Evolutionary conservation across 495 filamentous ascomycete genomes (phyloP).

Genomic region (Poronia punctata): DNA sequence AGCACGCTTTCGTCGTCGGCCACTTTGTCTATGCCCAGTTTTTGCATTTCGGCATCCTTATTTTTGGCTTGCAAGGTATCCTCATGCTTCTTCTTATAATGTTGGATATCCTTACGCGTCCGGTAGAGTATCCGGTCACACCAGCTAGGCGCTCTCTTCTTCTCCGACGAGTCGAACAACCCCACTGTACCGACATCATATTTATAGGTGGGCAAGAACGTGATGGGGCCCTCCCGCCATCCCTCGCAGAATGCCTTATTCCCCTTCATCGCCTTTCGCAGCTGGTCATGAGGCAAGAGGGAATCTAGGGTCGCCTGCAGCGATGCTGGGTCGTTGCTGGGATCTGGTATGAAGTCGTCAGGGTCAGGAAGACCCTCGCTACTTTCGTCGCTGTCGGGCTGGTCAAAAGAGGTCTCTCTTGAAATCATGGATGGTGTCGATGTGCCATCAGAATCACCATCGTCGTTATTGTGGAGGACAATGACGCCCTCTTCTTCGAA

Average conservation of each 20-base stretch:
- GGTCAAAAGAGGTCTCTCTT: conserved; percentile 22
- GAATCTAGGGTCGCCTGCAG: conserved; percentile 81
- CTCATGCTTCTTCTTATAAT: conserved; percentile 59
- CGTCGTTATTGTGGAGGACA: conserved; percentile 29
- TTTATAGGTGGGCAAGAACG: conserved; percentile 89
- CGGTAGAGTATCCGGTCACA: conserved; percentile 94
- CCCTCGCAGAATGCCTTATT: conserved; percentile 80
- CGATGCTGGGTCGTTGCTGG: conserved; percentile 45
- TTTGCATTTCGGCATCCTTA: conserved; percentile 78
- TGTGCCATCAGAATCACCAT: conserved; percentile 27
- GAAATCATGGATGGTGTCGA: conserved; percentile 25
- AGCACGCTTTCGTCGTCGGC: conserved; percentile 75
- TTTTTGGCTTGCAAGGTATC: conserved; percentile 62
- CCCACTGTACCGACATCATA: conserved; percentile 94
- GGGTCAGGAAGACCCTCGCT: conserved; percentile 40
- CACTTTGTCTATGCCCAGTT: conserved; percentile 65
- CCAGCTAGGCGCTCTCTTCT: conserved; percentile 88
- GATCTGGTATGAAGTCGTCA: conserved; percentile 48
- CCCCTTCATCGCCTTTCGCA: conserved; percentile 63
- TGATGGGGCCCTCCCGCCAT: conserved; percentile 83
- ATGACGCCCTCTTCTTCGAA: conserved; percentile 39
- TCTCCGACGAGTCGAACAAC: conserved; percentile 90
- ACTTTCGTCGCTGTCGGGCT: conserved; percentile 30
- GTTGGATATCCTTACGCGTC: conserved; percentile 59
- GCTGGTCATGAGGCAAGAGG: conserved; percentile 83